Conservation (phyloP, 768 basidiomycete genomes). For the Rhodotorula babjevae region DNA sequence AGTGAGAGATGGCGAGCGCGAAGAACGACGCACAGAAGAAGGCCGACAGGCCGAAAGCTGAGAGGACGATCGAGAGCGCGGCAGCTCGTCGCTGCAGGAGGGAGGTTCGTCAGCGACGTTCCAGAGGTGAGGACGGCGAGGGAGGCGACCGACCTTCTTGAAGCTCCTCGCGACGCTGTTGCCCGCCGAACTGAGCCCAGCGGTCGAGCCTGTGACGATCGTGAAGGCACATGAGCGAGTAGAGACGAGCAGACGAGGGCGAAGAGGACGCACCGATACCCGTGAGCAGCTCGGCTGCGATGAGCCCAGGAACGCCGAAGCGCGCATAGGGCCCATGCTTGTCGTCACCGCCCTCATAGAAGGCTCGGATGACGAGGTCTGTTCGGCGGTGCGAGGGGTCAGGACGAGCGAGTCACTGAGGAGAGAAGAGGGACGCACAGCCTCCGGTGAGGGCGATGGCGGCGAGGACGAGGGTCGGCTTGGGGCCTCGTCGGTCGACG, state of each 20-base stretch:
- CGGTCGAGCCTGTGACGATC: slow-evolving; percentile 14
- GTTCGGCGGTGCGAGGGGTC: background rate
- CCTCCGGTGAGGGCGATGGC: slow-evolving; percentile 15
- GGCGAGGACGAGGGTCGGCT: slow-evolving; percentile 15
- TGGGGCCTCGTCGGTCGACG: slow-evolving; percentile 26
- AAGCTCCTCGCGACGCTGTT: slow-evolving; percentile 34
- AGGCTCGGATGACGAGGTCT: slow-evolving; percentile 18
- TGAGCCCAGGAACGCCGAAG: slow-evolving; percentile 11
- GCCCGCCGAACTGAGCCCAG: slow-evolving; percentile 18
- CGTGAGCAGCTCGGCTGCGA: slow-evolving; percentile 3
- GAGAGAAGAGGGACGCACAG: background rate
- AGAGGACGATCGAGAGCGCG: slow-evolving; percentile 18
- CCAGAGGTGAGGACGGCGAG: background rate
- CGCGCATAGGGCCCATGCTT: background rate
- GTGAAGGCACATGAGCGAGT: too few species aligned
- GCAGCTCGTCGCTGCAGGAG: slow-evolving; percentile 18
- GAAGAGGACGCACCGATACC: slow-evolving; percentile 16
- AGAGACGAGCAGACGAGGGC: background rate
- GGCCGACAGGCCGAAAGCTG: slow-evolving; percentile 30
- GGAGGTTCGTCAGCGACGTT: background rate
- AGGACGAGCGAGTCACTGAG: too few species aligned
- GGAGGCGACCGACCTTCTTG: slow-evolving; percentile 11
- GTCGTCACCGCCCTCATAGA: slow-evolving; percentile 4
- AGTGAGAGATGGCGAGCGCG: background rate
- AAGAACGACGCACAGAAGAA: slow-evolving; percentile 27